Base-by-base conservation (phyloP, 2,329 filamentous ascomycete species). In the Clonostachys solani region DNA sequence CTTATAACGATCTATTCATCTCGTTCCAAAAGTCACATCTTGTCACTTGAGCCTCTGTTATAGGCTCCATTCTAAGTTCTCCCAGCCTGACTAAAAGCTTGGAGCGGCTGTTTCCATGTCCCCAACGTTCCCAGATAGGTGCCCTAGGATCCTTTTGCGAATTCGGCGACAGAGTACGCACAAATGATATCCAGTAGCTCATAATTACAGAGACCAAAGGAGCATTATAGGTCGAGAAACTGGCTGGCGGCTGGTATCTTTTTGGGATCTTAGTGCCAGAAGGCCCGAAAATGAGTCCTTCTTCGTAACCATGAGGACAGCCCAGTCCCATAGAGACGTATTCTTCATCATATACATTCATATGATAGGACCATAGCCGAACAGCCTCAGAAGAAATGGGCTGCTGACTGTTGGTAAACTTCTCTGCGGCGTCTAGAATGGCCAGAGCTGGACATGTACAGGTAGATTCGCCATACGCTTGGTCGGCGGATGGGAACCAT, bases 291-390 rank as follows among this genome's bases (percentile, higher is more conserved):
- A 29, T 29, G 23, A 29, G 23, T 3, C 23, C 23, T 29, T 29
- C 60, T 40, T 78, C 73, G 49, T 69, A 71, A 15, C 73, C 62
- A 56, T 80, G 76, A 23, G 69, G 71, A 5, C 76, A 71, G 17
- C 76, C 76, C 4, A 71, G 49, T 1, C 76, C 76, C 1, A 47
- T 33, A 6, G 61, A 61, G 1, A 53, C 45, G 52, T 66, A 61
- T 15, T 56, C 50, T 2, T 55, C 48, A 57, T 77, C 74, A 35
- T 57, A 55, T 18, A 79, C 72, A 59, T 77, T 69, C 65, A 72
- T 78, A 36, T 69, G 70, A 58, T 79, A 80, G 23, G 66, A 64
- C 66, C 71, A 80, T 29, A 29, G 6, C 23, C 9, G 8, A 29
- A 29, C 8, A 29, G 23, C 2, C 23, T 29, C 8, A 3, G 23